Evolutionary conservation across 495 filamentous ascomycete genomes (phyloP).

Genomic region (Aspergillus saccharolyticus): DNA sequence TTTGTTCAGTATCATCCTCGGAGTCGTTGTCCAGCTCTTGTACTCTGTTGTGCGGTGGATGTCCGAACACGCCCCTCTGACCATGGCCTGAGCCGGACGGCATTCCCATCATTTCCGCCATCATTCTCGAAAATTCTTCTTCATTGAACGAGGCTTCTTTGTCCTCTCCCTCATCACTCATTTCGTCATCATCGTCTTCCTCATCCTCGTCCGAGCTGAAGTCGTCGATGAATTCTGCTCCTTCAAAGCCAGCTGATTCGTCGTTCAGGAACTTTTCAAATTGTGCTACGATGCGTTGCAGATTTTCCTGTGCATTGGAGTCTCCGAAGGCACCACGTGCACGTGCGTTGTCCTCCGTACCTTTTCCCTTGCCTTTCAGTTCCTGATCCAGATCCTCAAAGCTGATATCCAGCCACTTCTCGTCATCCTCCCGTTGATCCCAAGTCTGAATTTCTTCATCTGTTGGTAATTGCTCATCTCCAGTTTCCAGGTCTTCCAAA

Average conservation of each 20-base stretch:
- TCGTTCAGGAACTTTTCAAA: slow-evolving; percentile 94
- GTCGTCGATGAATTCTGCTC: slow-evolving; percentile 67
- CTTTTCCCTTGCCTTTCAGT: slow-evolving; percentile 52
- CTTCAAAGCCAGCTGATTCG: slow-evolving; percentile 71
- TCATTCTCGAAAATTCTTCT: slow-evolving; percentile 76
- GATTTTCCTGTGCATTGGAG: slow-evolving; percentile 68
- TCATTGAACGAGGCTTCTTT: slow-evolving; percentile 78
- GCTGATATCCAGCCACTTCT: slow-evolving; percentile 90
- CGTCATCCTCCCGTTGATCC: slow-evolving; percentile 67
- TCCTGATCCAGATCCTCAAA: slow-evolving; percentile 84
- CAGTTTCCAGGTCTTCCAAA: slow-evolving; percentile 65
- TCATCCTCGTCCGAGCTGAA: slow-evolving; percentile 56
- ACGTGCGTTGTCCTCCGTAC: slow-evolving; percentile 20
- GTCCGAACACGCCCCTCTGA: slow-evolving; percentile 25
- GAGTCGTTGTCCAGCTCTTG: slow-evolving; percentile 45
- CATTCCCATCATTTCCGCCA: slow-evolving; percentile 94
- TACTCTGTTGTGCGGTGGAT: slow-evolving; percentile 28
- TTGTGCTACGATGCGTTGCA: slow-evolving; percentile 81
- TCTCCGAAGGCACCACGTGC: slow-evolving; percentile 64
- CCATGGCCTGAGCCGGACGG: slow-evolving; percentile 28
- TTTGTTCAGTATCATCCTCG: slow-evolving; percentile 62
- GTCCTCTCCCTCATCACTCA: slow-evolving; percentile 59
- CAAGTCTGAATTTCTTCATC: slow-evolving; percentile 69
- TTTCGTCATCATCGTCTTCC: slow-evolving; percentile 54
- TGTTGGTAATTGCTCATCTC: slow-evolving; percentile 58